Percentiles rank a stretch among this genome's conserved stretches.
Evolutionary conservation across 2,329 filamentous ascomycete genomes (phyloP).

Genomic region (Diplodia corticola): DNA sequence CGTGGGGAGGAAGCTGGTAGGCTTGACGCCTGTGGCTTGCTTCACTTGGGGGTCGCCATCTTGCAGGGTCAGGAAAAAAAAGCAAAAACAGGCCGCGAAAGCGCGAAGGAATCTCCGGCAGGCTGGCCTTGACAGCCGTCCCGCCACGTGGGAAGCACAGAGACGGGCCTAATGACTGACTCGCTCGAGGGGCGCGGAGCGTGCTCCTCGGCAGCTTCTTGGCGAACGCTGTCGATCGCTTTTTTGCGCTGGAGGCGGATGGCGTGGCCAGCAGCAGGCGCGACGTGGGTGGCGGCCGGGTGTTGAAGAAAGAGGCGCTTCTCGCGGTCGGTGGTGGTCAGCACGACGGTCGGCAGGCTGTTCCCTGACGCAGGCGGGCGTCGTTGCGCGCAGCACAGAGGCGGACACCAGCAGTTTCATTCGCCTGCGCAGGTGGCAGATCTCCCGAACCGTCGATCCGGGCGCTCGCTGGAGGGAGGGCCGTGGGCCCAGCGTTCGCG

Average conservation of each 20-base stretch:
- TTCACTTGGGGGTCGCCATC: no score
- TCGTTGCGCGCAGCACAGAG: not conserved
- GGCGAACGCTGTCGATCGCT: constrained; percentile 3
- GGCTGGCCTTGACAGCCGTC: not conserved
- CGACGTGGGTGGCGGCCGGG: not conserved
- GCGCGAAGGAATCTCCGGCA: not conserved
- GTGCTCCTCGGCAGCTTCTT: not conserved
- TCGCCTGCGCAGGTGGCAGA: not conserved
- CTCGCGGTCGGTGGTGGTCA: no score
- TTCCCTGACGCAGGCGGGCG: not conserved
- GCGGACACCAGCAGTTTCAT: not conserved
- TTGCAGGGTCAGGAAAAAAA: not conserved
- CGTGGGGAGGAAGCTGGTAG: not conserved
- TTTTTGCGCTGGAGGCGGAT: not conserved
- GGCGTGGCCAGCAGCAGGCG: not conserved
- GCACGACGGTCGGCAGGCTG: no score
- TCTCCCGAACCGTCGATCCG: constrained; percentile 19
- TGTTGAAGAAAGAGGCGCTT: not conserved
- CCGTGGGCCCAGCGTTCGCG: not conserved
- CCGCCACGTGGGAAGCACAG: not conserved
- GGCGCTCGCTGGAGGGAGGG: not conserved
- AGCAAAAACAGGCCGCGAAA: not conserved
- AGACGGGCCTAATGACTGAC: not conserved
- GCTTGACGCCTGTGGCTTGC: constrained; percentile 14
- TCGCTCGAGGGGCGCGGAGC: not conserved